Base-by-base conservation (phyloP, 2,329 filamentous ascomycete genomes). In the Colletotrichum theobromicola region DNA sequence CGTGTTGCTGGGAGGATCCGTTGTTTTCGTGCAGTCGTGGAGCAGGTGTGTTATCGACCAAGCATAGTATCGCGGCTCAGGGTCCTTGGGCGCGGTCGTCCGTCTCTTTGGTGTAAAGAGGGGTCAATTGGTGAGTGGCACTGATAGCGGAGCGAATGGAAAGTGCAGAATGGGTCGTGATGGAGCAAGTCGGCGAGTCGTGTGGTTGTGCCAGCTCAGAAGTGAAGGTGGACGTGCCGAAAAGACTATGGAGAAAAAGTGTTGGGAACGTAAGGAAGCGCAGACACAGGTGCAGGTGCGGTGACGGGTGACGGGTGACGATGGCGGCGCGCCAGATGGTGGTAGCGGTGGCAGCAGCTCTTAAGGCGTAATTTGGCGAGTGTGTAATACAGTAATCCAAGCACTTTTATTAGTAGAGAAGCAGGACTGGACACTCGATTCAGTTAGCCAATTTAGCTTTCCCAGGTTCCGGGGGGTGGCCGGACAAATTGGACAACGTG, bases 361-460 rank as follows among this genome's bases (percentile, higher is more conserved):
- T 30, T 46, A 34, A 67, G 50, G 66, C 30, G 53, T 50, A 61
- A 61, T 58, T 63, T 58, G 42, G 57, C 13, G 50, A 34, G 69
- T 64, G 62, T 67, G 72, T 75, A 63, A 75, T 75, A 72, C 72
- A 35, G 57, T 64, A 75, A 75, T 72, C 63, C 68, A 72, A 72
- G 57, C 37, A 72, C 55, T 75, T 72, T 72, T 58, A 75, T 72
- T 75, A 72, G 72, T 72, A 68, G 72, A 75, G 30, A 62, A 74
- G 34, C 64, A 37, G 50, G 64, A 28, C n/a, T 16, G 67, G 42
- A 53, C 42, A 62, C 68, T 74, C 30, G 42, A 67, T 74, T 74
- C 46, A 74, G 72, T 72, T 74, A 67, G 72, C 62, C 63, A 67
- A 72, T 72, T 63, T 75, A 58, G 63, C 72, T 75, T 67, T 74